These are phyloP conservation scores for Yamadazyma nakazawae DNA, from an alignment of 805 yeast genomes.

Conservation along the genomic window DNA sequence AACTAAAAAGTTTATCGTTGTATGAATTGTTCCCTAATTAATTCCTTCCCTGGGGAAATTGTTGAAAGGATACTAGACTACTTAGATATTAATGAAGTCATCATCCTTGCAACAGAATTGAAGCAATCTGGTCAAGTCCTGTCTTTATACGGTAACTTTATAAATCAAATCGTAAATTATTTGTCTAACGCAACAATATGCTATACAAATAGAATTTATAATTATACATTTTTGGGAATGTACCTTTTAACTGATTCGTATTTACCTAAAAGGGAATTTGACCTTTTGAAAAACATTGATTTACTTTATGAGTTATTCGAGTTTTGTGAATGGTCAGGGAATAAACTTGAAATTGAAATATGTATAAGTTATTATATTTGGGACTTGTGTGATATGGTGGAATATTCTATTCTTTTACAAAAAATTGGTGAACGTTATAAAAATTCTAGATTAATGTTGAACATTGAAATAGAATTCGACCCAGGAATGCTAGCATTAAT, in stretches of 20 bases:
- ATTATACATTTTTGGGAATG: constrained; percentile 16
- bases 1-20: neutral
- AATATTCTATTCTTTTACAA: constrained; percentile 7
- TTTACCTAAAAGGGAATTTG: constrained; percentile 9
- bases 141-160: neutral
- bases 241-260: constrained; percentile 17
- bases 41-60: constrained; percentile 11
- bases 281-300: constrained; percentile 6
- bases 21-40: constrained; percentile 1
- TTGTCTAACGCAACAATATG: constrained; percentile 2
- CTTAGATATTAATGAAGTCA: constrained; percentile 6
- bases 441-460: constrained; percentile 8
- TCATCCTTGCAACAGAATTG: neutral
- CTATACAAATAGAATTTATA: constrained; percentile 14
- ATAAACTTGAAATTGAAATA: constrained; percentile 4
- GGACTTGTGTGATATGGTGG: constrained; percentile 15
- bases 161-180: neutral
- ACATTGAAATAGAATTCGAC: constrained; percentile 22
- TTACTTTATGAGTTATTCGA: constrained; percentile 4
- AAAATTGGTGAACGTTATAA: neutral
- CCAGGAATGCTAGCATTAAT: constrained; percentile 14
- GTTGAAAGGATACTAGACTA: constrained; percentile 4
- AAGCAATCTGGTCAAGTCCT: neutral
- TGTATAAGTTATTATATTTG: constrained; percentile 18
- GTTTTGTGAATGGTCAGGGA: constrained; percentile 4